Evolutionary conservation across 2,329 filamentous ascomycete genomes (phyloP), one percentile per base, ranked within the genome.

Genomic region (Pestalotiopsis sp.): DNA sequence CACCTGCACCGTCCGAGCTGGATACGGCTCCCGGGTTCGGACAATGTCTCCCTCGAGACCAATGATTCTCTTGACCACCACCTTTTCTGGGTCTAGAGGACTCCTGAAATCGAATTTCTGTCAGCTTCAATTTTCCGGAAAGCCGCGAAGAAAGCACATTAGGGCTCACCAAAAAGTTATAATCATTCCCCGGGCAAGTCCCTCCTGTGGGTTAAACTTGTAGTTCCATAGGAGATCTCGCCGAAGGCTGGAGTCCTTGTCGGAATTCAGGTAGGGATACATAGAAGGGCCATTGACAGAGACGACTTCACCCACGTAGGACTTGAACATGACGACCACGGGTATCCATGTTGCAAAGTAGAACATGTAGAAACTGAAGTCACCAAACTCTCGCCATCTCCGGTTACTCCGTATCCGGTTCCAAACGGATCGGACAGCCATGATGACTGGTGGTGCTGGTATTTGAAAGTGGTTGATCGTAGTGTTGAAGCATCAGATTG

Each of bases 21-120:
- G 85, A 76, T 90, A 92, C 20, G 90, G 90, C 66, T 83, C 79
- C 68, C 88, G 85, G 56, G 92, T 92, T 67, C 83, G 85, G 38
- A 98, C 89, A 1, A 89, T 83, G 77, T 98, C 95, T 11, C 95
- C 94, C 66, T 92, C 91, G 4, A 98, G 76, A 0, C 89, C 96
- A 31, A 98, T 85, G 12, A 99, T 87, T 56, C 96, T 87, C 83
- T 99, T 99, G 41, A 98, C 89, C 0, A 89, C 89, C 57, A 91
- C 83, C 25, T 87, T 84, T 38, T 93, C 89, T 0, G 94, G 92
- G 70, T 92, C 86, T 14, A 86, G 81, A 0, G 95, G 94, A 63
- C 89, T 93, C 77, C 92, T 94, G 72, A 69, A 27, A 41, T 23
- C 20, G 60, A 62, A 45, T 63, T 60, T 60, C 31, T 14, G 62